Evolutionary conservation across 73 alveolate species (phyloP), one percentile per base, ranked within the genome.

Genomic region (Halteria grandinella): DNA sequence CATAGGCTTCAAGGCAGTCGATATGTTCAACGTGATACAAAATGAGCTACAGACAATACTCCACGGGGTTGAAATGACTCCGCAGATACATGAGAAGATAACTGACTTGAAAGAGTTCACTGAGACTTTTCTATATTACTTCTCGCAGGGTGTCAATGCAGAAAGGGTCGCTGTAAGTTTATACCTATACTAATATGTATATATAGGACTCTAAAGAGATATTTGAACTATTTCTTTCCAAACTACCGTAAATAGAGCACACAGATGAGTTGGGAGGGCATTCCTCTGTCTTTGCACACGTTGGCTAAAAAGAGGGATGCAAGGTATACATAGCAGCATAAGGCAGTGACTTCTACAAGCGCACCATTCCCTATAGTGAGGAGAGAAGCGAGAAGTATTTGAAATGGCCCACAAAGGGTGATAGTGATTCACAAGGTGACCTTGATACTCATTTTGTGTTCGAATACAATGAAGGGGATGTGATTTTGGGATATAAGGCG

Each of bases 381-480:
- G 55, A 60, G 18, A 20, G 14, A 3, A 40, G 60, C 12, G 55
- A 60, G 48, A 34, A 60, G 27, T 60, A 60, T 60, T 25, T 60
- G 3, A 10, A 39, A 39, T 14, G 18, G 10, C 10, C 18, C 50
- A 39, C 50, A 39, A 39, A 51, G 32, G 41, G 1, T 72, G 85
- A 3, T 10, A 17, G n/a, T 72, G 14, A 20, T 72, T 48, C 44
- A n/a, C n/a, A n/a, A n/a, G n/a, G n/a, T n/a, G n/a, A n/a, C n/a
- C n/a, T n/a, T n/a, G 79, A 69, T 54, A 39, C 52, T 33, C 91
- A 82, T 36, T 31, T 82, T 0, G 75, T 71, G 5, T 44, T 83
- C 15, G 79, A 66, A 28, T 83, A 83, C 62, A 12, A 60, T 12
- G 64, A 72, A 51, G 92, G 87, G 29, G 87, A 72, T 23, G 48